These are phyloP conservation scores for Nicotiana benthamiana DNA, from an alignment of 257 asterid genomes.

Conservation along the genomic window DNA sequence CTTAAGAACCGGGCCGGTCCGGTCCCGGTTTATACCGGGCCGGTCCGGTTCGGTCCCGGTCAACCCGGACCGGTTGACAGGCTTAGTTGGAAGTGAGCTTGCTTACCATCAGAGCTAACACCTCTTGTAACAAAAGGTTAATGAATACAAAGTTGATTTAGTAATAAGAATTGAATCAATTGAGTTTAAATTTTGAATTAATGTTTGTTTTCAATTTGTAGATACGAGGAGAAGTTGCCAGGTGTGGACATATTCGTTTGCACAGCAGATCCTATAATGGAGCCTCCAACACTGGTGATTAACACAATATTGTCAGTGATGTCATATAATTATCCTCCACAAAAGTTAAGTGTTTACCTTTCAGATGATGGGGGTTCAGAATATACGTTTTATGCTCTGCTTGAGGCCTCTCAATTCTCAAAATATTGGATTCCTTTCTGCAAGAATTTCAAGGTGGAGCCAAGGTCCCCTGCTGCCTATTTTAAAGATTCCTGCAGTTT, in stretches of 20 bases:
- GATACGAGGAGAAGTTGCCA: constrained; percentile 35
- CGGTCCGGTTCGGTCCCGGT: no score
- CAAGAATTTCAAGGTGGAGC: constrained; percentile 42
- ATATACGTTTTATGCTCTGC: constrained; percentile 42
- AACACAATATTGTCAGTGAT: constrained; percentile 40
- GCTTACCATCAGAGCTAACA: no score
- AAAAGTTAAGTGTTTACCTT: constrained; percentile 39
- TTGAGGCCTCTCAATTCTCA: constrained; percentile 38
- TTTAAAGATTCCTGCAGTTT: constrained; percentile 13
- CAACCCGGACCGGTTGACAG: no score
- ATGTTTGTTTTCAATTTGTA: neutral
- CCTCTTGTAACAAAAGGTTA: no score
- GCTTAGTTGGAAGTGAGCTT: no score
- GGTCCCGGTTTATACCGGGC: no score
- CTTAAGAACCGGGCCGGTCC: no score
- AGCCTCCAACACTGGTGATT: constrained; percentile 45
- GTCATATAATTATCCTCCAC: constrained; percentile 37
- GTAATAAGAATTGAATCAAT: no score
- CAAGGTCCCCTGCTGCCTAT: constrained; percentile 38
- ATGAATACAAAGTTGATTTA: no score
- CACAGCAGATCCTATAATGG: constrained; percentile 47
- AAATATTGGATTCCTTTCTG: constrained; percentile 49
- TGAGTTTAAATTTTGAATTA: neutral
- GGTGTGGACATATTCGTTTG: constrained; percentile 45
- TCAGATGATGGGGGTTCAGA: constrained; percentile 61